phyloP scores from a whole-genome alignment of 1,284 basidiomycete genomes.

The Cutaneotrichosporon spelunceum region DNA sequence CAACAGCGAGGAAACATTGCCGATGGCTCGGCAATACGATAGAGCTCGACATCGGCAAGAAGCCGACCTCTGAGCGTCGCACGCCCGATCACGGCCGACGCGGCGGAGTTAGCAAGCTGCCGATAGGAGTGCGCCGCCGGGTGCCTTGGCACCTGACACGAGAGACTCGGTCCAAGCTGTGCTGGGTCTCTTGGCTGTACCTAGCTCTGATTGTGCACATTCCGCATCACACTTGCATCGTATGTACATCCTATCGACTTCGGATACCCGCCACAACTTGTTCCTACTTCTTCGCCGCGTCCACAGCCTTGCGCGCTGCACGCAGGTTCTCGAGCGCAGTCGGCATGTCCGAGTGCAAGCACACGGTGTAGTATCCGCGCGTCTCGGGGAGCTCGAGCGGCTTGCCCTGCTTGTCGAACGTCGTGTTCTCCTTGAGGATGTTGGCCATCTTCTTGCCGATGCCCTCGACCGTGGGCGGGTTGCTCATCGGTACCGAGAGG shows the following conservation, averaged over 20 bases:
- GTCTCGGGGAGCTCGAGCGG: slow-evolving; percentile 14
- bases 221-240: background rate
- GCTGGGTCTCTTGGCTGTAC: no score
- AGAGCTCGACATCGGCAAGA: no score
- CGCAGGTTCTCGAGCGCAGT: slow-evolving; percentile 23
- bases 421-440: slow-evolving; percentile 60
- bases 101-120: no score
- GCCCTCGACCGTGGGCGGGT: slow-evolving; percentile 44
- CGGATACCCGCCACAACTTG: background rate
- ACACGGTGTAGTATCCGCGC: slow-evolving; percentile 63
- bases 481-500: slow-evolving; percentile 36
- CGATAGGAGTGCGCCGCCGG: no score
- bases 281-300: slow-evolving; percentile 9
- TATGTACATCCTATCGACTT: background rate
- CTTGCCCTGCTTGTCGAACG: slow-evolving; percentile 23
- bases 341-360: slow-evolving; percentile 46
- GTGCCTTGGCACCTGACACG: no score
- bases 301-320: slow-evolving; percentile 14
- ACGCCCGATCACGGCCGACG: no score
- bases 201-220: background rate
- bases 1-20: no score
- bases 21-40: no score
- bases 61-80: no score
- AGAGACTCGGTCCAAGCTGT: no score
- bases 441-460: slow-evolving; percentile 70